Base-by-base conservation (phyloP, 164 flowering plant species). In the Buxus sempervirens region DNA sequence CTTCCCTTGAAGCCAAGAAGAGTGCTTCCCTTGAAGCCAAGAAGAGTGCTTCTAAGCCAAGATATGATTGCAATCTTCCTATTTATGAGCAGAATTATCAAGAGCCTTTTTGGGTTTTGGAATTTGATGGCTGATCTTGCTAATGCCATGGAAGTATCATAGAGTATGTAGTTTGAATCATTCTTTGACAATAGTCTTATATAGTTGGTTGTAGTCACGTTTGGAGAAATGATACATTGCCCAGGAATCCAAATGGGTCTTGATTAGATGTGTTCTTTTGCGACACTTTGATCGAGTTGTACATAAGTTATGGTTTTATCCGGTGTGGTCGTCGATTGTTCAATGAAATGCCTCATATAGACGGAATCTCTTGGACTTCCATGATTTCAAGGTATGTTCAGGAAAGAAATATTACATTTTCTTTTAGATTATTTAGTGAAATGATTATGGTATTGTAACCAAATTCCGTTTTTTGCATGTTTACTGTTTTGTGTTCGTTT, bases 341-440 rank as follows among this genome's bases (percentile, higher is more conserved):
- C 55, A 85, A 84, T 63, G 84, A 81, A 68, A 88, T 88, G 90
- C 36, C 70, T 54, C 24, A 56, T 5, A 73, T 80, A 54, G 90
- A 88, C 75, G 61, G 82, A 72, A 87, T 86, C 57, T 78, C 90
- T 64, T 86, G 93, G 89, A 85, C 93, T 0, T 76, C 84, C 0
- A 65, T 86, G 76, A 86, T 87, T 54, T 81, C 83, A 0, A 84
- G 82, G 24, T 82, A 70, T 77, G 80, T 76, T 64, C 27, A 58
- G 38, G 71, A 54, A 54, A 75, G 74, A 25, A 56, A 72, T 63
- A 56, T 69, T 54, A 9, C 0, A n/a, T 25, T 51, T 26, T 80
- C 74, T 12, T 81, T 84, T 54, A 51, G 38, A n/a, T 71, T 86
- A 70, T 83, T 86, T 25, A 16, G 25, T 19, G 70, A 76, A 66